These are phyloP conservation scores for Coemansia sp. DNA, from an alignment of 192 early-diverging fungal species.

Conservation along the genomic window DNA sequence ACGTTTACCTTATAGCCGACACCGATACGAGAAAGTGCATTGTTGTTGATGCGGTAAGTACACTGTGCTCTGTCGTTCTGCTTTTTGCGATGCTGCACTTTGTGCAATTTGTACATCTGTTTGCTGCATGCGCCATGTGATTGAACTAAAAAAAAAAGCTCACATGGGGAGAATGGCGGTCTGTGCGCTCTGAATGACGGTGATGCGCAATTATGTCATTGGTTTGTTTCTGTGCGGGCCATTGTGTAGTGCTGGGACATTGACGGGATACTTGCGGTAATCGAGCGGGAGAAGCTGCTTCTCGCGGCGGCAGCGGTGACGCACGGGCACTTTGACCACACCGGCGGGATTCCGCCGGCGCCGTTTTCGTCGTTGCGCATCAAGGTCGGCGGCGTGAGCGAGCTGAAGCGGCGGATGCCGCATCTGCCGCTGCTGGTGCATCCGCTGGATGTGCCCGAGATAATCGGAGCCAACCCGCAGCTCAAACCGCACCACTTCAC, in stretches of 20 bases:
- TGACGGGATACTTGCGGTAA: constrained; percentile 71
- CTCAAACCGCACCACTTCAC: constrained; percentile 57
- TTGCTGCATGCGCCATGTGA: neutral
- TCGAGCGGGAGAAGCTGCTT: constrained; percentile 61
- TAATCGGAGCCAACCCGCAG: constrained; percentile 70
- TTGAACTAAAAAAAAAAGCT: neutral
- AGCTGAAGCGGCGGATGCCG: constrained; percentile 72
- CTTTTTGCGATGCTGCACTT: neutral
- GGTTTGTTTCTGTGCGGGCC: neutral
- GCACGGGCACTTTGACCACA: constrained; percentile 87
- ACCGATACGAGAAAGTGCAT: constrained; percentile 66
- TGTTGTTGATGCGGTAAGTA: constrained; percentile 71
- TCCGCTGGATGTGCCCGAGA: constrained; percentile 69
- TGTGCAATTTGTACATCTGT: neutral
- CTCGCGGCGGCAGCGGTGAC: constrained; percentile 77
- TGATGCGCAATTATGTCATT: neutral
- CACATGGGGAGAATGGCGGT: neutral
- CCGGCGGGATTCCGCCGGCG: constrained; percentile 83
- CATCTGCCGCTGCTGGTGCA: constrained; percentile 77
- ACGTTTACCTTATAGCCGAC: constrained; percentile 81
- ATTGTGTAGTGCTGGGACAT: constrained; percentile 79
- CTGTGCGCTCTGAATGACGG: neutral
- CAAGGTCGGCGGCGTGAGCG: constrained; percentile 74
- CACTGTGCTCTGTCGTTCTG: neutral
- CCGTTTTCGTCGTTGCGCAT: constrained; percentile 80